A percentile compares a stretch with the other conserved stretches of the same genome.
Conservation (phyloP, 2,329 filamentous ascomycete genomes). For the Epichloe baconii region DNA sequence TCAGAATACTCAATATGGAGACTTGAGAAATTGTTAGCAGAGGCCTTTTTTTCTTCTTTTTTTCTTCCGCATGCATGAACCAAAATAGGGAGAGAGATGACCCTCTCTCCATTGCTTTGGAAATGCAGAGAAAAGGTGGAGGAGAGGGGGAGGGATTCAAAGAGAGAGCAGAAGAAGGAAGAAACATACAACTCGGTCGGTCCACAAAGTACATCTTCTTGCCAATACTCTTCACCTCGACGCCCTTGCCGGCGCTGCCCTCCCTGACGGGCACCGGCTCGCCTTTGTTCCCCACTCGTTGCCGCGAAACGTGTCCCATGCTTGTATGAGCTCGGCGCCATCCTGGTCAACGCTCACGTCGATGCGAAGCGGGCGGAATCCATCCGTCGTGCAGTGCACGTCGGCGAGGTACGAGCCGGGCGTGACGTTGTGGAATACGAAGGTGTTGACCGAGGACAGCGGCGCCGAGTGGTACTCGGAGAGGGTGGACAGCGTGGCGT, state of each 20-base stretch:
- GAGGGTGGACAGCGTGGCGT: slow-evolving; percentile 43
- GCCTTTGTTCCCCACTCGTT: slow-evolving; percentile 84
- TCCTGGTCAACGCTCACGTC: slow-evolving; percentile 44
- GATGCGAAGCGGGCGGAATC: slow-evolving; percentile 68
- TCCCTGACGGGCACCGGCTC: slow-evolving; percentile 37
- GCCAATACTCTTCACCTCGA: slow-evolving; percentile 50
- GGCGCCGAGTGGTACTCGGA: slow-evolving; percentile 36
- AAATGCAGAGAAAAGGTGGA: too few relatives aligned
- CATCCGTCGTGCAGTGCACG: slow-evolving; percentile 59
- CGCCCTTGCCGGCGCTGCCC: slow-evolving; percentile 19
- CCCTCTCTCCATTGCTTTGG: neutral
- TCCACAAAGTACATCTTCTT: slow-evolving; percentile 66
- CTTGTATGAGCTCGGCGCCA: slow-evolving; percentile 29
- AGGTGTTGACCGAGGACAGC: slow-evolving; percentile 54
- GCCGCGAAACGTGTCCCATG: slow-evolving; percentile 77
- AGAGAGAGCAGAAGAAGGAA: neutral
- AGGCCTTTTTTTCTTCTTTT: neutral
- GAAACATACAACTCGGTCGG: slow-evolving; percentile 58
- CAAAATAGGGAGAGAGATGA: too few relatives aligned
- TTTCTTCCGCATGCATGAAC: too few relatives aligned
- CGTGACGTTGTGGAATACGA: slow-evolving; percentile 62
- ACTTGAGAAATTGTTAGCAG: slow-evolving; percentile 31
- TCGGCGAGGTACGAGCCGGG: slow-evolving; percentile 70
- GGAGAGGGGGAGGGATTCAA: neutral
- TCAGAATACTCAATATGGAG: slow-evolving; percentile 68